Base-by-base conservation (phyloP, 208 protist genomes). In the Leishmania braziliensis region DNA sequence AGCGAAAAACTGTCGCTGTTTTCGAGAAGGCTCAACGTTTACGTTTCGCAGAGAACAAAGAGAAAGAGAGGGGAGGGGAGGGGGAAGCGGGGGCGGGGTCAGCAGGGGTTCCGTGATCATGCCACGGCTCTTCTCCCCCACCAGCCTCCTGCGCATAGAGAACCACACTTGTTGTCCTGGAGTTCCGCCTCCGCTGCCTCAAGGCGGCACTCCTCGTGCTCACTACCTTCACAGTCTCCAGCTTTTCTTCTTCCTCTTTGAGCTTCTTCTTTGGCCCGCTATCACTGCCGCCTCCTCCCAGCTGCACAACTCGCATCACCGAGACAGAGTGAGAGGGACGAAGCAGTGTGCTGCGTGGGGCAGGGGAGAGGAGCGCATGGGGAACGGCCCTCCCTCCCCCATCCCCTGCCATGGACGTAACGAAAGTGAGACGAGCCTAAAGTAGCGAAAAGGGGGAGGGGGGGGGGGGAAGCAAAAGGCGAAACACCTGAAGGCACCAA, bases 301-400 rank as follows among this genome's bases (percentile, higher is more conserved):
- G 43, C 54, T 23, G 54, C 54, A 26, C 54, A n/a, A 16, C 23
- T 16, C 54, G 8, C 54, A 58, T 8, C 54, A 8, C 54, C 6
- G 54, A 58, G 54, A 58, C 54, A 58, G 54, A 26, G 54, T 9
- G 53, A 58, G 53, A n/a, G 54, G 54, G 26, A 56, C 8, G 39
- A 33, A 33, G 46, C 71, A 9, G 56, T 5, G 56, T 9, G 26
- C 33, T 26, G 39, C 36, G 43, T 46, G 69, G 54, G 60, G n/a
- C 23, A 51, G 60, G 81, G 51, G 65, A 66, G 77, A 80, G 29
- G 60, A 77, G 68, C 68, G 46, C 48, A 71, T 60, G 62, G 58
- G 33, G 23, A 46, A 46, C 43, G 43, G 43, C 43, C 43, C 4
- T 46, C 43, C 43, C 43, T 4, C 3, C 43, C 43, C 43, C 43